Base-by-base conservation (phyloP, 768 basidiomycete species). In the Trametes cinnabarina region DNA sequence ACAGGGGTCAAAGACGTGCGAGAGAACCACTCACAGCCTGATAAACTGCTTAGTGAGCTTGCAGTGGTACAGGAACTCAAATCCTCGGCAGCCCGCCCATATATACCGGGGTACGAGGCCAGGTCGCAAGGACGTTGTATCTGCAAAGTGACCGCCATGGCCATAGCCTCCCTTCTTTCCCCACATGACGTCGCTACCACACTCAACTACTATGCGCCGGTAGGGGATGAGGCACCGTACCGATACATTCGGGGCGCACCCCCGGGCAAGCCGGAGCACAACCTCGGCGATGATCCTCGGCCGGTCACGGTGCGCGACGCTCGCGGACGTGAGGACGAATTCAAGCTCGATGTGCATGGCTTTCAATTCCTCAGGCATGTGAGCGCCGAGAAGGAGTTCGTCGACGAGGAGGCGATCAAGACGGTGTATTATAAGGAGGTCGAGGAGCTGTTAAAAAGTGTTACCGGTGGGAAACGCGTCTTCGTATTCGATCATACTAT, bases 401-500 rank as follows among this genome's bases (percentile, higher is more conserved):
- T 57, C 17, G 70, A 79, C 51, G 76, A 79, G 26, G 75, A 71
- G 35, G 63, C 55, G 47, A 77, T 80, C 61, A 60, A 65, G 64
- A 50, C 52, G 7, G 63, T 41, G 20, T 81, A 81, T 55, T 80
- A 80, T 58, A 57, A 66, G 35, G 79, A 81, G 65, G 70, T 74
- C 0, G 73, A 73, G 53, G 72, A 73, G 56, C 65, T 81, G 23
- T 49, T 80, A 60, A 80, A 74, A 65, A 68, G 70, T 57, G 48
- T 73, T 23, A 63, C 72, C 0, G 76, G 77, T 4, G 77, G 73
- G 9, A 73, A 71, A 64, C 67, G 68, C 34, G 70, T 78, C 41
- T 64, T 76, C 61, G 69, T 80, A 58, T 80, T 80, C 32, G 79
- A 80, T 56, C 77, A 79, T 58, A 78, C 75, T 40, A 72, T 74